phyloP scores from a whole-genome alignment of 169 alveolate genomes.

The Plasmodium gaboni region DNA sequence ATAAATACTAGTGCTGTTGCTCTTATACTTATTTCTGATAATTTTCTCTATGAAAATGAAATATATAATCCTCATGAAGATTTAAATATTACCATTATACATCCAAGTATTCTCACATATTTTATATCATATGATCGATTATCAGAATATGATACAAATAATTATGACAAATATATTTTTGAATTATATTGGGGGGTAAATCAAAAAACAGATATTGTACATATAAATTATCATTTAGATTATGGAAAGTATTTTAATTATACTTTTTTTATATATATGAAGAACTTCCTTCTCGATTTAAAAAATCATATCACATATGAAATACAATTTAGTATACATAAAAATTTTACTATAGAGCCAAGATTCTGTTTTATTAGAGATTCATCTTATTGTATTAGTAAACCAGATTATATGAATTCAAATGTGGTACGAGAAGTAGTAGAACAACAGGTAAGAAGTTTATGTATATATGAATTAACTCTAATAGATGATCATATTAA shows the following conservation, averaged over 20 bases:
- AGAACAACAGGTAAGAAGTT: slow-evolving; percentile 68
- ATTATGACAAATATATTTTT: slow-evolving; percentile 25
- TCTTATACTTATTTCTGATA: slow-evolving; percentile 50
- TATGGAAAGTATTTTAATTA: slow-evolving; percentile 72
- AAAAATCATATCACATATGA: slow-evolving; percentile 50
- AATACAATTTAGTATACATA: slow-evolving; percentile 50
- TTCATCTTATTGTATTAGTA: slow-evolving; percentile 61
- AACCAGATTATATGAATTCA: slow-evolving; percentile 67
- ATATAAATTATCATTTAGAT: slow-evolving; percentile 55
- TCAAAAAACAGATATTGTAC: slow-evolving; percentile 61
- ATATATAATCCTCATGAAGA: slow-evolving; percentile 71
- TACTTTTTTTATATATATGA: slow-evolving; percentile 59
- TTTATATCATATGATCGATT: slow-evolving; percentile 39
- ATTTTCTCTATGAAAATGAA: slow-evolving; percentile 66
- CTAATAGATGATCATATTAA: slow-evolving; percentile 1
- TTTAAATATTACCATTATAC: slow-evolving; percentile 26
- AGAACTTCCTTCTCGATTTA: slow-evolving; percentile 33
- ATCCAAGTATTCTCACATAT: slow-evolving; percentile 38
- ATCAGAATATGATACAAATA: slow-evolving; percentile 10
- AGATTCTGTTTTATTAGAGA: slow-evolving; percentile 57
- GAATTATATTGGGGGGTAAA: slow-evolving; percentile 65
- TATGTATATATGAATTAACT: slow-evolving; percentile 61
- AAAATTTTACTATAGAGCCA: slow-evolving; percentile 65
- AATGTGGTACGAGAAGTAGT: slow-evolving; percentile 55
- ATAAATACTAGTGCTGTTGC: slow-evolving; percentile 54